A percentile compares a stretch with the other conserved stretches of the same genome.
Conservation (phyloP, 331 rosid genomes). For the Stylosanthes scabra region DNA sequence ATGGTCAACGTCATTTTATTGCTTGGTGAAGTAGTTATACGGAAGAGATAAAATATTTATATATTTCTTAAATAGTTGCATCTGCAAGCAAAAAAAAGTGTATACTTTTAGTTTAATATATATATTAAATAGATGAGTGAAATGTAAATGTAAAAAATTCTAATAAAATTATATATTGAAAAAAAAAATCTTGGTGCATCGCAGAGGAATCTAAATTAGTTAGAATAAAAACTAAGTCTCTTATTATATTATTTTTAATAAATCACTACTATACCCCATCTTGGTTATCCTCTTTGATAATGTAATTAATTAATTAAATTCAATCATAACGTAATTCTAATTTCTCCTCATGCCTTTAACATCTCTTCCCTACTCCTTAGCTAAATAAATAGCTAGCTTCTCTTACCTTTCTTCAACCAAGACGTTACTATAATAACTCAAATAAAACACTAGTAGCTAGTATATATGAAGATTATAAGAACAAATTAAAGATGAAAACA, state of each 20-base stretch:
- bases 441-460: too few relatives aligned
- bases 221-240: not conserved
- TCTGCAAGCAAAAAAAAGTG: too few relatives aligned
- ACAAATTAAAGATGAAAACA: conserved; percentile 46
- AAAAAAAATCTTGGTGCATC: too few relatives aligned
- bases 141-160: too few relatives aligned
- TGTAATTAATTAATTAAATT: not conserved
- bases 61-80: too few relatives aligned
- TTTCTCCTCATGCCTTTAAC: not conserved
- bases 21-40: too few relatives aligned
- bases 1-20: too few relatives aligned
- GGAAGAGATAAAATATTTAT: too few relatives aligned
- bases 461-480: not conserved
- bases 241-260: not conserved
- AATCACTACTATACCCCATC: not conserved
- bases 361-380: not conserved
- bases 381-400: not conserved
- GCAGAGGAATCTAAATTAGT: too few relatives aligned
- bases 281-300: not conserved
- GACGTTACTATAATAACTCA: conserved; percentile 1
- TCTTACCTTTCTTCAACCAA: conserved; percentile 39
- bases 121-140: too few relatives aligned
- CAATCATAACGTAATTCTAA: not conserved
- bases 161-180: too few relatives aligned
- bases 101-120: too few relatives aligned